These are phyloP conservation scores for Plasmodium fragile DNA, from an alignment of 169 alveolate species.

Conservation along the genomic window DNA sequence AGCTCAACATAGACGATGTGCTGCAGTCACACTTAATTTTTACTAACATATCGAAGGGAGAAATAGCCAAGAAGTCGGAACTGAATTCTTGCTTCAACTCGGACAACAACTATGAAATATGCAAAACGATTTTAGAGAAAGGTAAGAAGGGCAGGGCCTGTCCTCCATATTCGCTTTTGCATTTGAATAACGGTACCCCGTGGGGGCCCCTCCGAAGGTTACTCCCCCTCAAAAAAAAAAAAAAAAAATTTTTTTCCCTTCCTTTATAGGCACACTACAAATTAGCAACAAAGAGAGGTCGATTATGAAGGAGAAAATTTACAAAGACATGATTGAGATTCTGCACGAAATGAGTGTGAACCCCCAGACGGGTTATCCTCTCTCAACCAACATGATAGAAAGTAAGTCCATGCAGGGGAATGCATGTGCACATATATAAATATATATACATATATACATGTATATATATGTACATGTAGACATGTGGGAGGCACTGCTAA, in stretches of 20 bases:
- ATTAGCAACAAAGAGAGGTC: constrained; percentile 92
- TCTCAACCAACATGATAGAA: constrained; percentile 89
- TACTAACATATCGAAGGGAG: constrained; percentile 96
- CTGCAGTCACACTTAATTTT: constrained; percentile 93
- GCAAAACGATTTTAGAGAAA: constrained; percentile 93
- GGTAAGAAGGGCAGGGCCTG: constrained; percentile 80
- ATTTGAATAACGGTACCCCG: neutral
- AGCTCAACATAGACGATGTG: constrained; percentile 95
- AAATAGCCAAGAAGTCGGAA: constrained; percentile 93
- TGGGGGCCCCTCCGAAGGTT: constrained; percentile 72
- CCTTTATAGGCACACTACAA: constrained; percentile 87
- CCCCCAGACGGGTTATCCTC: constrained; percentile 90
- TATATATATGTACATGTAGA: neutral
- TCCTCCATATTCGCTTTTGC: neutral
- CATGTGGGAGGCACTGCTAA: neutral
- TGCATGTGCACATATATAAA: neutral
- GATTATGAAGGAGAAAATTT: constrained; percentile 84
- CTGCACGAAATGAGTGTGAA: constrained; percentile 88
- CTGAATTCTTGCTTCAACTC: constrained; percentile 92
- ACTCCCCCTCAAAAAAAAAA: neutral
- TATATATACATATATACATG: neutral
- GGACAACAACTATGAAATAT: constrained; percentile 87
- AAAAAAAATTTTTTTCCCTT: neutral
- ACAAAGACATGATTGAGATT: constrained; percentile 87
- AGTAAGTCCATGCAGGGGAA: constrained; percentile 79